Evolutionary conservation across 2,329 filamentous ascomycete genomes (phyloP).

Genomic region (Cladosporium halotolerans): DNA sequence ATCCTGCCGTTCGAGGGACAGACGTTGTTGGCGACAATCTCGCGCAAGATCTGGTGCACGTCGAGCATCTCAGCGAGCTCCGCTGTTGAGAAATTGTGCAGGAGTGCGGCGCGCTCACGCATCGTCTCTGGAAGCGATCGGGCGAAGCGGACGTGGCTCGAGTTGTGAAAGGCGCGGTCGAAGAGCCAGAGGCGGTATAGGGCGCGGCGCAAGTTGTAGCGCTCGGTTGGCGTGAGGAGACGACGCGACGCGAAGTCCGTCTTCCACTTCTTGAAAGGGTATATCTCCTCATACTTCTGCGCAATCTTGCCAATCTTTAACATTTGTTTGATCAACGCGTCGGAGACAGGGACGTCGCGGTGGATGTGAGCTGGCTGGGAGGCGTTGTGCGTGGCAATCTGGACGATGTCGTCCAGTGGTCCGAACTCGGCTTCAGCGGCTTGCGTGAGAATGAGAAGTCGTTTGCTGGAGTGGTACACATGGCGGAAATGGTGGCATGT

Average conservation of each 20-base stretch:
- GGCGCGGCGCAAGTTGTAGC: conserved; percentile 48
- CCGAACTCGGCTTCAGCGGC: conserved; percentile 53
- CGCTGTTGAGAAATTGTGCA: conserved; percentile 52
- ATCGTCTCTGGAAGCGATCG: conserved; percentile 43
- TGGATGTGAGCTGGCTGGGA: conserved; percentile 52
- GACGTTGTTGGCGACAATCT: conserved; percentile 51
- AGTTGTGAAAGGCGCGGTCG: conserved; percentile 51
- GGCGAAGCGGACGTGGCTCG: conserved; percentile 44
- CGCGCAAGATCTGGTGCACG: conserved; percentile 48
- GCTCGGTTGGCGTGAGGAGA: conserved; percentile 45
- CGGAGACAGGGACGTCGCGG: conserved; percentile 48
- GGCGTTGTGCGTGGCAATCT: conserved; percentile 55
- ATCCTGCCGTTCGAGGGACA: conserved; percentile 58
- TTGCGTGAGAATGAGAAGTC: conserved; percentile 47
- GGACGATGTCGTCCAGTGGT: conserved; percentile 52
- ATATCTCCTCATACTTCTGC: conserved; percentile 54
- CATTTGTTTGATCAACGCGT: conserved; percentile 51
- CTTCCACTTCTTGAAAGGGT: conserved; percentile 59
- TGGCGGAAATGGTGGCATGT: conserved; percentile 50
- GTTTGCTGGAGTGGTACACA: conserved; percentile 49
- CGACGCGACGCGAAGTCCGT: conserved; percentile 50
- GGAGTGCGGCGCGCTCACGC: conserved; percentile 47
- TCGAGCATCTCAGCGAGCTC: conserved; percentile 57
- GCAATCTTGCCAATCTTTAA: conserved; percentile 50
- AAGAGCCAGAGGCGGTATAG: conserved; percentile 58